Base-by-base conservation (phyloP, 768 basidiomycete species). In the Tulasnella sp. region DNA sequence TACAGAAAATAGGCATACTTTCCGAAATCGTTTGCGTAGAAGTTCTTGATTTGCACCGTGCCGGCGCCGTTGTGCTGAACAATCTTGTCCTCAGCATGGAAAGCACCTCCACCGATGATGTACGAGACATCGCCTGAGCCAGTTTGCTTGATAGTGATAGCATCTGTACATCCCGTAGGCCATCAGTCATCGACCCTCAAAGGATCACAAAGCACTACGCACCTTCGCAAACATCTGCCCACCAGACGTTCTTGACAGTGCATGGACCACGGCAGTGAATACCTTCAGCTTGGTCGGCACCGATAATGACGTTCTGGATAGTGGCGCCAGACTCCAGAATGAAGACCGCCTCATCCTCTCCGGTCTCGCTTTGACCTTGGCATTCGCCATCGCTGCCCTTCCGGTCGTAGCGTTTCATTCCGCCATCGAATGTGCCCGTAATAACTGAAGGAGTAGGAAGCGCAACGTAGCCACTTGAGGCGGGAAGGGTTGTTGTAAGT, bases 381-480 rank as follows among this genome's bases (percentile, higher is more conserved):
- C 54, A 80, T 22, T 78, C 79, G n/a, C 79, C 79, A 34, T 37
- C 31, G n/a, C 72, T 76, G n/a, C 79, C 79, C 73, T 64, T 48
- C 28, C 74, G 69, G 72, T 80, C 79, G 37, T 79, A 80, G n/a
- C 79, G 69, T 34, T 77, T 80, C 79, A 80, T 80, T 37, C 79
- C 79, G 48, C 79, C 79, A 42, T 80, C 79, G 40, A 80, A 80
- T 2, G 79, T 75, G 44, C 79, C 79, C 18, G 34, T 79, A 72
- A 74, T 74, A 6, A 74, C 79, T 7, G 79, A 80, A 4, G 79
- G 76, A 7, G 79, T 80, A 41, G 79, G 40, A 74, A 74, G 42
- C 1, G 72, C 72, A 44, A 74, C 54, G 24, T 54, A 54, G 11
- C 54, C 54, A 24, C 54, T 54, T 24, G 54, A 54, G 54, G 54